phyloP scores from a whole-genome alignment of 2,329 filamentous ascomycete genomes.

The Trichoderma breve region DNA sequence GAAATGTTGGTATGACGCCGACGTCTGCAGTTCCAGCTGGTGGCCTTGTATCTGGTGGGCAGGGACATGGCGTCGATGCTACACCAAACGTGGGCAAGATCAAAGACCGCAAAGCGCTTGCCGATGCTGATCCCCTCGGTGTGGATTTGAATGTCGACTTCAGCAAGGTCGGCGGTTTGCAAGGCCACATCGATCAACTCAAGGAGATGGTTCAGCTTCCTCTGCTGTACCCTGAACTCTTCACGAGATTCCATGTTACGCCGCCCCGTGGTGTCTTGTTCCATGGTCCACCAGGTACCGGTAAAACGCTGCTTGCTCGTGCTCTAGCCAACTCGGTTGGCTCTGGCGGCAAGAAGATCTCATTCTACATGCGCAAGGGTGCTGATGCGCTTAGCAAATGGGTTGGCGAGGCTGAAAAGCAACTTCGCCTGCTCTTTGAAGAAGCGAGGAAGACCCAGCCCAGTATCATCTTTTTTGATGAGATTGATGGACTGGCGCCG shows the following conservation, averaged over 20 bases:
- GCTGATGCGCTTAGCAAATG: slow-evolving; percentile 97
- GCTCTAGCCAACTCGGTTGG: slow-evolving; percentile 90
- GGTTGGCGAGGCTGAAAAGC: slow-evolving; percentile 97
- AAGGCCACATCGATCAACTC: slow-evolving; percentile 91
- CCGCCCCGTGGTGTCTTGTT: slow-evolving; percentile 94
- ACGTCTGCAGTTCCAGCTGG: slow-evolving; percentile 49
- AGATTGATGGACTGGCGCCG: slow-evolving; percentile 94
- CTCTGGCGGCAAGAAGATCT: slow-evolving; percentile 87
- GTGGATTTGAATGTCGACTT: slow-evolving; percentile 93
- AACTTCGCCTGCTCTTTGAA: slow-evolving; percentile 89
- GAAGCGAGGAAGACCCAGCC: slow-evolving; percentile 94
- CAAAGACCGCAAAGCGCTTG: slow-evolving; percentile 86
- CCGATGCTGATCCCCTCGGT: slow-evolving; percentile 90
- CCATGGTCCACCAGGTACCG: slow-evolving; percentile 93
- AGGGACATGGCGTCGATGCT: slow-evolving; percentile 44
- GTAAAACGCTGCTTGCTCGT: slow-evolving; percentile 93
- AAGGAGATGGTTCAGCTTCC: slow-evolving; percentile 99
- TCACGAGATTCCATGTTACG: slow-evolving; percentile 85
- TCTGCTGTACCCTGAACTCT: slow-evolving; percentile 91
- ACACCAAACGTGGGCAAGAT: slow-evolving; percentile 87
- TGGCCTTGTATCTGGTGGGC: slow-evolving; percentile 43
- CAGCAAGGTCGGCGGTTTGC: slow-evolving; percentile 86
- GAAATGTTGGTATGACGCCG: slow-evolving; percentile 62
- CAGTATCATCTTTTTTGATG: slow-evolving; percentile 99
- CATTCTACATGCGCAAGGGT: slow-evolving; percentile 99